Percentiles rank a stretch among this genome's conserved stretches.
Conservation (phyloP, 768 basidiomycete species). For the Calocera cornea region DNA sequence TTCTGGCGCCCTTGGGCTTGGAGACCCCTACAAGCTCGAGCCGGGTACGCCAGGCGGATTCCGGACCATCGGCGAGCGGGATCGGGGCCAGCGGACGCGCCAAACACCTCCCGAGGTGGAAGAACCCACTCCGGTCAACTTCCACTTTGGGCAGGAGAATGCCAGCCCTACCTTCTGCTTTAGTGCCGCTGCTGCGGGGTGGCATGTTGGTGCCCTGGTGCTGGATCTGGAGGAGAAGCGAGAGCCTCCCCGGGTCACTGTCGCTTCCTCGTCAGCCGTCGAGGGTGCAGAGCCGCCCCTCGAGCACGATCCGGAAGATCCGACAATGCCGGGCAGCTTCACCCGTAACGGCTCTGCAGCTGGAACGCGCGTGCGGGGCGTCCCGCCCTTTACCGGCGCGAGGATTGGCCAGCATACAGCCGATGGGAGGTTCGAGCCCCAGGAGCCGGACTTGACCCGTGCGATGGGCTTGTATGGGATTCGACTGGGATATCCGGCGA, state of each 20-base stretch:
- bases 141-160: slow-evolving; percentile 43
- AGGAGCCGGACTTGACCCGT: background rate
- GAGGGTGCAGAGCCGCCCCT: background rate
- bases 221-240: slow-evolving; percentile 54
- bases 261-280: background rate
- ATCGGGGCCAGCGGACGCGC: slow-evolving; percentile 13
- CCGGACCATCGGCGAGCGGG: slow-evolving; percentile 21
- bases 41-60: slow-evolving; percentile 51
- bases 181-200: slow-evolving; percentile 66
- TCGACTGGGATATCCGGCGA: background rate
- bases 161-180: slow-evolving; percentile 59
- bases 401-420: background rate
- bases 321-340: background rate
- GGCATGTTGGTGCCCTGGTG: slow-evolving; percentile 84
- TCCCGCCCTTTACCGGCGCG: background rate
- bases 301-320: background rate
- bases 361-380: background rate
- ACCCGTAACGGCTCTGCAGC: background rate
- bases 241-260: background rate
- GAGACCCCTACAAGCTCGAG: slow-evolving; percentile 46
- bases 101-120: slow-evolving; percentile 34
- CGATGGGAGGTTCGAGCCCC: background rate
- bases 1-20: slow-evolving; percentile 72
- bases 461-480: slow-evolving; percentile 1
- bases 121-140: slow-evolving; percentile 57